phyloP scores from a whole-genome alignment of 768 basidiomycete genomes.

The Kwoniella heveanensis region DNA sequence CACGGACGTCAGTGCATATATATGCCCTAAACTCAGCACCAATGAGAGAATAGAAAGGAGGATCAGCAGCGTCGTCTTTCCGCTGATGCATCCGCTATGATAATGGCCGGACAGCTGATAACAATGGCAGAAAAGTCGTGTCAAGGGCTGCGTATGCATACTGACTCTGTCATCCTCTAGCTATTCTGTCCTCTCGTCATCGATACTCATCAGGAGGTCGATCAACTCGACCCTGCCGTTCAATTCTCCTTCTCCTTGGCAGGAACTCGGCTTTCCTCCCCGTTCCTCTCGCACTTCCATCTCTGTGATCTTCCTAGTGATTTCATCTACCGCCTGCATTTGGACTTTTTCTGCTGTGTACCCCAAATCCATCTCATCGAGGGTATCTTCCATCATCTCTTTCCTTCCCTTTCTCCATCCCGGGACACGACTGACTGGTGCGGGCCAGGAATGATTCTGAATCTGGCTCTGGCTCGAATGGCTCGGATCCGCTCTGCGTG shows the following conservation, averaged over 20 bases:
- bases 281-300: background rate
- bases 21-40: background rate
- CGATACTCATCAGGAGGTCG: background rate
- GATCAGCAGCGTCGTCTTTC: background rate
- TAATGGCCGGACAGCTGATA: background rate
- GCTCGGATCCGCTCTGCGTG: background rate
- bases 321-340: background rate
- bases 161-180: background rate
- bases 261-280: too few relatives aligned
- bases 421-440: conserved; percentile 30
- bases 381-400: conserved; percentile 45
- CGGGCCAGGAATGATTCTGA: conserved; percentile 33
- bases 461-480: background rate
- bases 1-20: background rate
- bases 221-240: background rate
- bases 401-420: conserved; percentile 46
- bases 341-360: background rate
- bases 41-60: background rate
- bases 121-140: background rate
- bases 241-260: background rate
- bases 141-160: background rate
- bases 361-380: conserved; percentile 32
- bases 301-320: background rate
- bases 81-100: background rate
- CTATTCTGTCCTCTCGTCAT: background rate